Conservation (phyloP, 495 filamentous ascomycete genomes). For the Amorphotheca resinae region DNA sequence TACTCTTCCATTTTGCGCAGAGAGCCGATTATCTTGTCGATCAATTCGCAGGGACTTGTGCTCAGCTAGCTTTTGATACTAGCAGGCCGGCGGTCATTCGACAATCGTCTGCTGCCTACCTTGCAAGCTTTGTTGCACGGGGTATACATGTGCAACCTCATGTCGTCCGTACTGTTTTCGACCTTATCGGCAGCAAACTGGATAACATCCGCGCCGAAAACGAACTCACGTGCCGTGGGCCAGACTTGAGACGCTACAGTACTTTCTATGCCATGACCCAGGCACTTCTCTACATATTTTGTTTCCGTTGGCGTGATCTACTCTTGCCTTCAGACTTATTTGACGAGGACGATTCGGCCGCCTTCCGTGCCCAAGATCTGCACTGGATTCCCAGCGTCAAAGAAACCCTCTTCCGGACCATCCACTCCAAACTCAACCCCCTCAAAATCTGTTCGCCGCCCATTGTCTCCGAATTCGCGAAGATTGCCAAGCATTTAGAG, state of each 20-base stretch:
- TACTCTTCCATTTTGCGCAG: constrained; percentile 90
- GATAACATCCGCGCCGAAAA: constrained; percentile 50
- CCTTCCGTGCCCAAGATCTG: constrained; percentile 47
- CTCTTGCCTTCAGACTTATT: constrained; percentile 42
- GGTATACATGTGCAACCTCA: constrained; percentile 66
- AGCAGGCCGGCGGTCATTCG: constrained; percentile 53
- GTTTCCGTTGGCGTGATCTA: constrained; percentile 92
- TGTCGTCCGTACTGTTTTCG: constrained; percentile 65
- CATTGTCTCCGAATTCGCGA: constrained; percentile 85
- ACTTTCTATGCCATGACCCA: constrained; percentile 85
- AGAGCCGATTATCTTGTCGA: constrained; percentile 59
- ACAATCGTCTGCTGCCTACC: constrained; percentile 79
- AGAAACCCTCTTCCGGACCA: constrained; percentile 55
- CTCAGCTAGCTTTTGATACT: constrained; percentile 49
- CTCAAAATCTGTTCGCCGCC: constrained; percentile 89
- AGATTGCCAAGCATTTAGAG: constrained; percentile 66
- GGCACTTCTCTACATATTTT: constrained; percentile 88
- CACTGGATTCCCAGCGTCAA: constrained; percentile 62
- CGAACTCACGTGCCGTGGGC: constrained; percentile 59
- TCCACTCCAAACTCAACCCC: constrained; percentile 82
- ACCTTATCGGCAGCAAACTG: constrained; percentile 60
- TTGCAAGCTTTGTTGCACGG: constrained; percentile 84
- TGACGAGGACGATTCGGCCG: constrained; percentile 42
- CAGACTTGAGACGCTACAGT: constrained; percentile 69
- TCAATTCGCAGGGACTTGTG: constrained; percentile 66